Evolutionary conservation across 2,329 filamentous ascomycete genomes (phyloP).

Genomic region (Botrytis squamosa): DNA sequence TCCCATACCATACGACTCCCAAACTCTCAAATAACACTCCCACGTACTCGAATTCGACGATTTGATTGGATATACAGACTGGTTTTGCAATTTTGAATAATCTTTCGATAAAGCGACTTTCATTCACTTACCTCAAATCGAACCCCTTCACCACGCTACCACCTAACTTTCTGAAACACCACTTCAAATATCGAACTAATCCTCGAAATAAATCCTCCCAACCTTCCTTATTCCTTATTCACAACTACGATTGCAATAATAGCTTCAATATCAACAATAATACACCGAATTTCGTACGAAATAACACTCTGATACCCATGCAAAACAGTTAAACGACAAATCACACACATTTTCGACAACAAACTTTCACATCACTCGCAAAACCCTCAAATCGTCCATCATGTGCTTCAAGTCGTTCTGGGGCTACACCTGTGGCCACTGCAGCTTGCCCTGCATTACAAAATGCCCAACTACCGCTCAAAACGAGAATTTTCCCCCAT

Average conservation of each 20-base stretch:
- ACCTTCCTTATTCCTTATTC: not conserved
- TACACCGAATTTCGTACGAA: no score
- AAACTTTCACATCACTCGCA: not conserved
- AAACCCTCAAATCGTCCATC: not conserved
- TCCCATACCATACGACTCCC: not conserved
- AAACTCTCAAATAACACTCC: not conserved
- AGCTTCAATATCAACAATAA: not conserved
- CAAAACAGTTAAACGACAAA: not conserved
- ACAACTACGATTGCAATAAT: not conserved
- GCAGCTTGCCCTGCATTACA: slow-evolving; percentile 43
- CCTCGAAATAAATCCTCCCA: not conserved
- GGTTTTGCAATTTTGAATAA: not conserved
- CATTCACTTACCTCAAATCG: slow-evolving; percentile 11
- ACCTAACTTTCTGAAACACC: not conserved
- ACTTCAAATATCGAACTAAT: not conserved
- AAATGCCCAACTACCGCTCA: slow-evolving; percentile 42
- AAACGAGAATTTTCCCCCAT: slow-evolving; percentile 34
- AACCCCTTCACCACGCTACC: slow-evolving; percentile 4
- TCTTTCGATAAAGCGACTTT: not conserved
- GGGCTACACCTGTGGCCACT: slow-evolving; percentile 50
- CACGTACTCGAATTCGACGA: not conserved
- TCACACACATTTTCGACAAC: not conserved
- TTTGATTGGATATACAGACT: not conserved
- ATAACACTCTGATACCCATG: not conserved
- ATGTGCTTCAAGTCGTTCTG: slow-evolving; percentile 51